phyloP scores from a whole-genome alignment of 192 early-diverging fungal species.

The Pilaira anomala region DNA sequence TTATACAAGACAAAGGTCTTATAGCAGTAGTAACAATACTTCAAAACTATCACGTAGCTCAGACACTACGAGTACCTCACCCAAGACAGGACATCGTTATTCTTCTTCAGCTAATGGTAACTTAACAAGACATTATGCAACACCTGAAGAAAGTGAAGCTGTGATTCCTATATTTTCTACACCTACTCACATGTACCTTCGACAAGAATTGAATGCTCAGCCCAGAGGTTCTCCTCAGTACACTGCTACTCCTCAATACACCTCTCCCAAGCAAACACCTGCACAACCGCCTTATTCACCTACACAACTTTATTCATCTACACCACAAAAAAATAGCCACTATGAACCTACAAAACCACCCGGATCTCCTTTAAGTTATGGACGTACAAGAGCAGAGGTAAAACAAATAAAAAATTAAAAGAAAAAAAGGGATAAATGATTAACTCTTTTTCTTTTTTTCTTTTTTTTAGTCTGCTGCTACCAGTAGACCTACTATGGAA shows the following conservation, averaged over 20 bases:
- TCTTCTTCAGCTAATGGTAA: no score
- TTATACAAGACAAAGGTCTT: no score
- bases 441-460: no score
- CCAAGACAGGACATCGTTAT: no score
- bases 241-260: not conserved
- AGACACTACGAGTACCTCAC: no score
- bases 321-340: not conserved
- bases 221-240: not conserved
- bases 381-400: not conserved
- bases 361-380: not conserved
- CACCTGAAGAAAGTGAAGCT: constrained; percentile 8
- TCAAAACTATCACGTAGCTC: no score
- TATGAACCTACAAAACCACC: no score
- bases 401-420: no score
- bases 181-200: constrained; percentile 14
- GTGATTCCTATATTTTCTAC: constrained; percentile 9
- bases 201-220: constrained; percentile 1
- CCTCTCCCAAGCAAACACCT: not conserved
- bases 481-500: no score
- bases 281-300: not conserved
- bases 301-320: not conserved
- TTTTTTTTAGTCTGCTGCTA: no score
- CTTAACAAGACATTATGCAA: not conserved
- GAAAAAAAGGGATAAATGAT: not conserved
- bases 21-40: no score